Evolutionary conservation across 345 rosid species (phyloP).

Genomic region (Lenwebbia sp.): DNA sequence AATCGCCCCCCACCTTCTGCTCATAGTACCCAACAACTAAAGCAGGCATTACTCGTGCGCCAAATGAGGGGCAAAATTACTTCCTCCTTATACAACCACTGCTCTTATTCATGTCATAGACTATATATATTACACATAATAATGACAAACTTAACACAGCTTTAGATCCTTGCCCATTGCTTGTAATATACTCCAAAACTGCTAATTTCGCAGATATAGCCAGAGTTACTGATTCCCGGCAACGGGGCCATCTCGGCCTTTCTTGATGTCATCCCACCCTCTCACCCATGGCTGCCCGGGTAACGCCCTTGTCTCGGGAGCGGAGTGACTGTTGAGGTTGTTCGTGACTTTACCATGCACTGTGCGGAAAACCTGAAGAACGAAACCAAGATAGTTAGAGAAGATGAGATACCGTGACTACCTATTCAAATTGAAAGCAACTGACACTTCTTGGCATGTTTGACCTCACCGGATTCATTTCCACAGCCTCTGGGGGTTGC

Average conservation of each 20-base stretch:
- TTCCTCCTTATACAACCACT: background rate
- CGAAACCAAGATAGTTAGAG: background rate
- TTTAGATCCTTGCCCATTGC: background rate
- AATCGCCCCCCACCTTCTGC: background rate
- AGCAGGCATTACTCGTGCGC: background rate
- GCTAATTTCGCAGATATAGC: background rate
- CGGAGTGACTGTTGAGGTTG: slow-evolving; percentile 44
- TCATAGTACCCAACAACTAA: background rate
- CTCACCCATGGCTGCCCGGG: slow-evolving; percentile 67
- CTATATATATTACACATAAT: background rate
- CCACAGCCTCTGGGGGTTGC: slow-evolving; percentile 73
- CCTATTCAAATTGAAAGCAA: background rate
- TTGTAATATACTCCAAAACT: background rate
- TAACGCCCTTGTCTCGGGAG: slow-evolving; percentile 43
- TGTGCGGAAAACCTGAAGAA: slow-evolving; percentile 55
- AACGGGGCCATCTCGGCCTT: slow-evolving; percentile 29
- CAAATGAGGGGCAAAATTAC: background rate
- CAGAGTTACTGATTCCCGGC: slow-evolving; percentile 45
- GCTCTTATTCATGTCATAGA: background rate
- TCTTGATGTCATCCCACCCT: slow-evolving; percentile 72
- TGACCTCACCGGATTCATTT: slow-evolving; percentile 51
- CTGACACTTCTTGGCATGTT: background rate
- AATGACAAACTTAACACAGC: background rate
- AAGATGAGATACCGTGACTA: background rate
- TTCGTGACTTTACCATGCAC: slow-evolving; percentile 50